Percentiles rank a stretch among this genome's conserved stretches.
Conservation (phyloP, 768 basidiomycete species). For the Ephemerocybe angulata region DNA sequence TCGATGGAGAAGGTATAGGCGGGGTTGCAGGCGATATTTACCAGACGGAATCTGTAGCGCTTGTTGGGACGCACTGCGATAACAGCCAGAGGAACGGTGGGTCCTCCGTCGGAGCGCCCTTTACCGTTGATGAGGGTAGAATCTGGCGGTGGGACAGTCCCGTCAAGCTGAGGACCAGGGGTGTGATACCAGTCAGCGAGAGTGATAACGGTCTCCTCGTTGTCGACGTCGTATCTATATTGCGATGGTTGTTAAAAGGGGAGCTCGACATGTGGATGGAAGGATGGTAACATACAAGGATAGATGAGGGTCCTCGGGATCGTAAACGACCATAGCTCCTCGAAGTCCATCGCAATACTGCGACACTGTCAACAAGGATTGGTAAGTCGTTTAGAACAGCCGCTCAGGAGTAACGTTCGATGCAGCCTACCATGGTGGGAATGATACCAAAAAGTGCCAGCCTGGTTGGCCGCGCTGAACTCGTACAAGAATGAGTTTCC, state of each 20-base stretch:
- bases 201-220: constrained; percentile 39
- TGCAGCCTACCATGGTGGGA: constrained; percentile 6
- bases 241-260: not conserved
- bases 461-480: constrained; percentile 22
- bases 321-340: constrained; percentile 28
- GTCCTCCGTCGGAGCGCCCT: constrained; percentile 38
- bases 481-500: constrained; percentile 25
- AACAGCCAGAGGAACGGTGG: constrained; percentile 29
- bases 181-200: constrained; percentile 36
- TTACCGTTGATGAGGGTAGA: constrained; percentile 45
- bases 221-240: constrained; percentile 14
- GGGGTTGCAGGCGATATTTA: constrained; percentile 44
- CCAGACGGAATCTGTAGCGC: constrained; percentile 51
- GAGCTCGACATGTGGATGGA: not conserved
- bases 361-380: not conserved
- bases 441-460: constrained; percentile 34
- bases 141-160: constrained; percentile 17
- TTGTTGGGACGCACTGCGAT: constrained; percentile 35
- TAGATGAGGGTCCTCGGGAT: constrained; percentile 17
- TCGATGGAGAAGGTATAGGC: constrained; percentile 38
- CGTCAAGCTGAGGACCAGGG: constrained; percentile 11
- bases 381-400: not conserved
- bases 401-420: not conserved
- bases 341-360: constrained; percentile 16
- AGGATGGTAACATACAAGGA: constrained; percentile 24